Conservation (phyloP, 2,329 filamentous ascomycete species). For the Fusarium phyllophilum region DNA sequence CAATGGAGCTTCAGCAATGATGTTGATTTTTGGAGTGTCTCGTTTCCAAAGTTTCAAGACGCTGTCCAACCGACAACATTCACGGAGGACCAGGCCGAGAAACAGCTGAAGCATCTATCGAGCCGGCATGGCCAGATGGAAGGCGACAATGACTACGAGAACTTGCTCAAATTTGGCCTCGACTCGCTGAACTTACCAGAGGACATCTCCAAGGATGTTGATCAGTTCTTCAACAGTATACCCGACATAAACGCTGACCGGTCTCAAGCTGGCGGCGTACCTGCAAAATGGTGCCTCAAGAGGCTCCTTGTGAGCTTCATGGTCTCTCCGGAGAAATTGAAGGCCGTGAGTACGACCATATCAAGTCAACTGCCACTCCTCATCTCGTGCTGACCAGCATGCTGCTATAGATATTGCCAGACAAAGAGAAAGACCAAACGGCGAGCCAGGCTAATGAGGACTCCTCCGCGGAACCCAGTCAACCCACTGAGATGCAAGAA, state of each 20-base stretch:
- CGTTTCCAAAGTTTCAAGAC: neutral
- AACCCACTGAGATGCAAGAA: too few relatives aligned
- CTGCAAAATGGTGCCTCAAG: neutral
- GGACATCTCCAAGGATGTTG: rapidly evolving
- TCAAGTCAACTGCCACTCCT: neutral
- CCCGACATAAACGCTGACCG: rapidly evolving
- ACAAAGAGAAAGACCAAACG: neutral
- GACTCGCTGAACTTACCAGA: neutral
- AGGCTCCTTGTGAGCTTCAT: neutral
- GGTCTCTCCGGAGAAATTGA: neutral
- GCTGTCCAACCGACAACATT: neutral
- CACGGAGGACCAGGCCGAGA: rapidly evolving
- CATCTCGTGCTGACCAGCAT: neutral
- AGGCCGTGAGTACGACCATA: neutral
- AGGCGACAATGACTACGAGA: rapidly evolving
- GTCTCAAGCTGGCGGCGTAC: neutral
- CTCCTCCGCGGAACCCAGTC: neutral
- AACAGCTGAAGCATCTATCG: neutral
- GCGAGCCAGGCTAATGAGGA: neutral
- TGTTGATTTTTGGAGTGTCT: rapidly evolving
- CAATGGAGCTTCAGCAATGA: neutral
- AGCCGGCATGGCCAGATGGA: neutral
- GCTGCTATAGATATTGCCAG: neutral
- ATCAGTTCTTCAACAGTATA: neutral
- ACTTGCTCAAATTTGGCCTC: neutral